Base-by-base conservation (phyloP, 2,329 filamentous ascomycete genomes). In the Fusarium pseudocircinatum region DNA sequence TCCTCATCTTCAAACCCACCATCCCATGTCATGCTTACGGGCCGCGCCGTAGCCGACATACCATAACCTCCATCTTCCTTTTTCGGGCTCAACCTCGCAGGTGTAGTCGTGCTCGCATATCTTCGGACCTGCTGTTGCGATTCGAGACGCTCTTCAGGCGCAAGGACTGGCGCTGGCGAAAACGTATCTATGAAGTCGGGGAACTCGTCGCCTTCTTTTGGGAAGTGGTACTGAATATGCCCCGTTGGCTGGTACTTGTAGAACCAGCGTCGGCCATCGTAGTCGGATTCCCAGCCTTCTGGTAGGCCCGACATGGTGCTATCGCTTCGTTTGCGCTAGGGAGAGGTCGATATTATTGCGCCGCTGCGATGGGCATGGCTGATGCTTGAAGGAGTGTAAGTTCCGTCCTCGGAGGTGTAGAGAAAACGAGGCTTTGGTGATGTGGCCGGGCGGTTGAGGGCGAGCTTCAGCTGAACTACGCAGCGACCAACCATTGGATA, bases 211-310 rank as follows among this genome's bases (percentile, higher is more conserved):
- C 88, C 88, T 10, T 86, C 84, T 47, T 83, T 84, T 11, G 88
- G 88, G 70, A 90, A 90, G 66, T 86, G 86, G 75, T 86, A 90
- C 78, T 90, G 88, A 22, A 86, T 80, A 40, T 86, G 81, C 15
- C 88, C 88, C 14, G 85, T 89, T 30, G 88, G 81, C 70, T 83
- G 86, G 81, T 88, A 89, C 58, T 84, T 84, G 78, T 88, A 90
- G 79, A 89, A 86, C 88, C 88, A 90, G 32, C 88, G 85, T 26
- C 72, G 75, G 60, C 88, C 88, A 71, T 90, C 88, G 74, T 90
- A 89, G 78, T 90, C 88, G 76, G 81, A 84, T 64, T 89, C 87
- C 88, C 88, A 90, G 61, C 86, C 86, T 13, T 84, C 81, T 5
- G 87, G 87, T 37, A 90, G 85, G 54, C 79, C 81, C 26, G 77